Base-by-base conservation (phyloP, 192 early-diverging fungal species). In the Podochytrium sp. region DNA sequence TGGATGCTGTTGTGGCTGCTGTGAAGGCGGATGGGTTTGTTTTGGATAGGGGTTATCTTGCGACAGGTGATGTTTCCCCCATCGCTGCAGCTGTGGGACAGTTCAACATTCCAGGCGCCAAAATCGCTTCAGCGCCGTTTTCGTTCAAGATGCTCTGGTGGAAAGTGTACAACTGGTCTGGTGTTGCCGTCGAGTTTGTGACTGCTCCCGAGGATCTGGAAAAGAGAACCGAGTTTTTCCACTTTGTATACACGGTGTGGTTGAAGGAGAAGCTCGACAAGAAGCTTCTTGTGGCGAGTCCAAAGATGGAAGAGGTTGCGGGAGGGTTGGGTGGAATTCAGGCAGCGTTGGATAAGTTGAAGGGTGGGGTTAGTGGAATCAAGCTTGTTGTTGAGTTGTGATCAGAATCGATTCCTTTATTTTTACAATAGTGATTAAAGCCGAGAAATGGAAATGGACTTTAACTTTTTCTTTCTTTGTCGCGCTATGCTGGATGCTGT, bases 311-410 rank as follows among this genome's bases (percentile, higher is more conserved):
- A 34, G 18, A 65, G 30, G 57, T 50, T 27, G 14, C 50, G 27
- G 68, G 68, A 32, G 57, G 68, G 5, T 37, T 71, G 20, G 34
- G 27, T 25, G 55, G 56, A 27, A 18, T 71, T 6, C 25, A 71
- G n/a, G 0, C 18, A 16, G 53, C 38, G 5, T 33, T 71, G 25
- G 55, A 29, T 7, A 37, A 71, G 55, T 37, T 71, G 29, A 71
- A 71, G 34, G 20, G 18, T 6, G 57, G 57, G n/a, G 55, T 71
- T 0, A 71, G 53, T 60, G 55, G 51, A 29, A 71, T 50, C 25
- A 71, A 71, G 34, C 32, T 71, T 12, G 68, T 71, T 10, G 53
- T 71, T 58, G 57, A 71, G 16, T 20, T 71, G 6, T 71, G 56
- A 71, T n/a, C n/a, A n/a, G n/a, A n/a, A n/a, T n/a, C n/a, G n/a